Percentiles rank a stretch among this genome's conserved stretches.
Conservation (phyloP, 345 rosid species). For the Gossypium arboreum region DNA sequence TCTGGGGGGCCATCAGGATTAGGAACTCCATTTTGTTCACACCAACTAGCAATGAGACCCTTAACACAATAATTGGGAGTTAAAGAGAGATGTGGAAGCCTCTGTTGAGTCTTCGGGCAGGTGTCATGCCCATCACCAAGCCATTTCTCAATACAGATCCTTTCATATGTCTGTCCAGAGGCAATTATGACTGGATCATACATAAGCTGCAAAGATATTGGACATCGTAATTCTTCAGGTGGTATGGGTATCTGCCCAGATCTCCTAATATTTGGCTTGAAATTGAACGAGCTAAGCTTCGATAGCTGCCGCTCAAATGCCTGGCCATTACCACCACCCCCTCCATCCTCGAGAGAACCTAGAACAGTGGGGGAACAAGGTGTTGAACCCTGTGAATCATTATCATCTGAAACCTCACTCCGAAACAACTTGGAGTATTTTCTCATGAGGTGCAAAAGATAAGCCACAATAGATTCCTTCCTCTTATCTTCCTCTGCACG, state of each 20-base stretch:
- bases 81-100: slow-evolving; percentile 68
- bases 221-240: slow-evolving; percentile 96
- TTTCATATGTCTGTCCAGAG: slow-evolving; percentile 97
- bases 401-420: slow-evolving; percentile 77
- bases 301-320: slow-evolving; percentile 86
- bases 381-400: slow-evolving; percentile 80
- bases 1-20: slow-evolving; percentile 77
- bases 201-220: slow-evolving; percentile 96
- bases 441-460: slow-evolving; percentile 89
- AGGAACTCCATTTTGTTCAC: slow-evolving; percentile 81
- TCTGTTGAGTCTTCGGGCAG: slow-evolving; percentile 95
- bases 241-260: slow-evolving; percentile 73
- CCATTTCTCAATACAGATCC: slow-evolving; percentile 97
- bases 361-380: slow-evolving; percentile 84
- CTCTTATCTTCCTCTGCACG: slow-evolving; percentile 94
- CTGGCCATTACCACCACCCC: slow-evolving; percentile 36
- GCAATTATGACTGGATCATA: slow-evolving; percentile 94
- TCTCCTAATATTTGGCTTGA: slow-evolving; percentile 46
- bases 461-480: slow-evolving; percentile 92
- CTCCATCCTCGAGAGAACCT: slow-evolving; percentile 50
- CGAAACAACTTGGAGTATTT: slow-evolving; percentile 93
- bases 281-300: slow-evolving; percentile 71
- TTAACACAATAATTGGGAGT: slow-evolving; percentile 98
- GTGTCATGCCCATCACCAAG: slow-evolving; percentile 83
- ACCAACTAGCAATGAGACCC: slow-evolving; percentile 95